A percentile compares a stretch with the other conserved stretches of the same genome.
These are phyloP conservation scores for Triticum aestivum DNA, from an alignment of 176 grass and related monocot species.

Conservation along the genomic window DNA sequence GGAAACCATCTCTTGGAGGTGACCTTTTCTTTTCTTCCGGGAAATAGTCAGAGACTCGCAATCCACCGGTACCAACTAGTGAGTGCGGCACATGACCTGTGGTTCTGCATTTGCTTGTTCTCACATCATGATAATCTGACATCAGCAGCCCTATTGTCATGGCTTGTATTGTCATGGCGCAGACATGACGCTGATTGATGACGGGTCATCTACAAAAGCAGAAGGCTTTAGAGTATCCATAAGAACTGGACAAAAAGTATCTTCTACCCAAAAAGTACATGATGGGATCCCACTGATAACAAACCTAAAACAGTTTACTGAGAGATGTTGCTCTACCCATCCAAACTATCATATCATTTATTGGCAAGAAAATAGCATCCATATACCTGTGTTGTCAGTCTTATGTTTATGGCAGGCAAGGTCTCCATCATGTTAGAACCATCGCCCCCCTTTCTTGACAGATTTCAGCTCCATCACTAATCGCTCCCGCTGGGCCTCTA, in stretches of 20 bases:
- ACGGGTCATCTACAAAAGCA: conserved; percentile 23
- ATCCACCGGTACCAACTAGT: conserved; percentile 29
- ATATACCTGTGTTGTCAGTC: conserved; percentile 35
- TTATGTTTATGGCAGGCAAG: conserved; percentile 28
- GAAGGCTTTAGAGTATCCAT: not conserved
- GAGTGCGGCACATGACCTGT: conserved; percentile 5
- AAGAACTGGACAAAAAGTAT: not conserved
- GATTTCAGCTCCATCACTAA: conserved; percentile 88
- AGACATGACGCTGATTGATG: not conserved
- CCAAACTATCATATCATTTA: conserved; percentile 29
- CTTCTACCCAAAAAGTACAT: not conserved
- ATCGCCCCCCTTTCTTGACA: conserved; percentile 58
- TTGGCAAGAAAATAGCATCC: conserved; percentile 8
- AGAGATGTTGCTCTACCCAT: not conserved
- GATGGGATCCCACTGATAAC: not conserved
- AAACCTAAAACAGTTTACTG: not conserved
- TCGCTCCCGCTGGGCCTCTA: conserved; percentile 83
- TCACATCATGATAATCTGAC: conserved; percentile 31
- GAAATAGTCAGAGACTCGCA: conserved; percentile 14
- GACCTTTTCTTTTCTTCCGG: conserved; percentile 9
- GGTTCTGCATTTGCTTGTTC: conserved; percentile 25
- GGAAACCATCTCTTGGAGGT: not conserved
- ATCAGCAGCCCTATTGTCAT: not conserved
- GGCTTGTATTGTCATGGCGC: not conserved
- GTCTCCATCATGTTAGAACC: conserved; percentile 57